Percentiles rank a stretch among this genome's conserved stretches.
phyloP scores from a whole-genome alignment of 108 stramenopile species.

The Nannochloropsis oceanica region DNA sequence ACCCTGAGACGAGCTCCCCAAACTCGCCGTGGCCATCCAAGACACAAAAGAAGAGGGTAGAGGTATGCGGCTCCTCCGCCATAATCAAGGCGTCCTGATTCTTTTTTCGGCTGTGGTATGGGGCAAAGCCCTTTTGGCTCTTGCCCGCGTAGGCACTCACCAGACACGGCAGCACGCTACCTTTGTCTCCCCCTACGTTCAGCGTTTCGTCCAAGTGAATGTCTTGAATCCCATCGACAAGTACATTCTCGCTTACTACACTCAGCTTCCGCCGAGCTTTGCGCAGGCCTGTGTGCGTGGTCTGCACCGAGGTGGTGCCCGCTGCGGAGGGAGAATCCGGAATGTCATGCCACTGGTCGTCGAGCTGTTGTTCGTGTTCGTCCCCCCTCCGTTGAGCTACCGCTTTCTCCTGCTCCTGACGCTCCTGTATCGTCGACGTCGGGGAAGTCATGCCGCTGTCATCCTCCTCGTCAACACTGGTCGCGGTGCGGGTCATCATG shows the following conservation, averaged over 20 bases:
- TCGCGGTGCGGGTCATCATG: too few species aligned
- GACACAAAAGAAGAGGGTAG: slow-evolving; percentile 73
- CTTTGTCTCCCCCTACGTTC: neutral
- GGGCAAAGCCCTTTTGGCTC: slow-evolving; percentile 91
- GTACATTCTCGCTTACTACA: neutral
- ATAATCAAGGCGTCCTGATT: slow-evolving; percentile 95
- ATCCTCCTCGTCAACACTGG: too few species aligned
- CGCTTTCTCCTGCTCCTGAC: too few species aligned
- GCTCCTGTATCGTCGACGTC: too few species aligned
- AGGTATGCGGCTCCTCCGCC: slow-evolving; percentile 77
- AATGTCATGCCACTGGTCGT: neutral
- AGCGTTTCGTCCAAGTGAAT: neutral
- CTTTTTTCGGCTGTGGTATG: slow-evolving; percentile 96
- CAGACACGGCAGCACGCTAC: neutral
- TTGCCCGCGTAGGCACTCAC: slow-evolving; percentile 62
- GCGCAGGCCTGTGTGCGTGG: neutral
- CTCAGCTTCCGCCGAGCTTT: neutral
- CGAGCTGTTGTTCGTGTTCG: neutral
- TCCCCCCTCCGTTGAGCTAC: too few species aligned
- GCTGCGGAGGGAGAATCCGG: neutral
- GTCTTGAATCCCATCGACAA: neutral
- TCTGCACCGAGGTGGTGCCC: neutral
- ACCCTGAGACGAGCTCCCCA: slow-evolving; percentile 69
- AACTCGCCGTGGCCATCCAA: slow-evolving; percentile 96
- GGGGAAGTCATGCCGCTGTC: too few species aligned